Evolutionary conservation across 768 basidiomycete genomes (phyloP), one percentile per base, ranked within the genome.

Genomic region (Royoungia palumana): DNA sequence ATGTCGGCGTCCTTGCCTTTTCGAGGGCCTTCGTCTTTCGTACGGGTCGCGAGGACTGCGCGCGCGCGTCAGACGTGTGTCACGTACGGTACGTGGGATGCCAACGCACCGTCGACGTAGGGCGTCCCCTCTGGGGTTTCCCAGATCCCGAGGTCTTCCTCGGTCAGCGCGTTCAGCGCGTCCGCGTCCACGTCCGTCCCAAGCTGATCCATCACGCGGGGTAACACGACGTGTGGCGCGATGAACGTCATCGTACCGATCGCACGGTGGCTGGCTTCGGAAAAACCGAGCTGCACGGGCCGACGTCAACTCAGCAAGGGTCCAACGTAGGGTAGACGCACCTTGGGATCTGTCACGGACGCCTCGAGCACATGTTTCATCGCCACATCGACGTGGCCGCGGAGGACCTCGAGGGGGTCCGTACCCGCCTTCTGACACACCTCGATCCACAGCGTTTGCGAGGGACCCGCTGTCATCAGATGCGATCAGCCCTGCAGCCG

Each of bases 1-100:
- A 95, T 87, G 30, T 90, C 91, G 6, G 87, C 82, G 49, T 85
- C 87, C 58, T 96, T 97, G 13, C 91, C 89, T 63, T 94, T 95
- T 55, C 70, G 76, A 4, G 69, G 68, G 40, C 60, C 72, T 5
- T 77, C 74, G 1, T 72, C 75, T 11, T 65, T 64, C 58, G 86
- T 87, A 47, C 78, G 79, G 2, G 75, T 69, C 10, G 82, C 72
- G 13, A 94, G 70, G 3, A 89, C 89, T 90, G 36, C 10, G 14
- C 3, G 13, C 13, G 2, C 3, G 13, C 3, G 13, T 32, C 30
- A 32, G 14, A 32, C 13, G 6, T 32, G 11, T 11, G 14, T 4
- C 30, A 13, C 13, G 30, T 1, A 2, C 2, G 47, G 24, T 6
- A 16, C 22, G 4, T 17, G 24, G 11, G 3, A n/a, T 14, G 6